Evolutionary conservation across 1,284 basidiomycete genomes (phyloP), one percentile per base, ranked within the genome.

Genomic region (Puccinia horiana): DNA sequence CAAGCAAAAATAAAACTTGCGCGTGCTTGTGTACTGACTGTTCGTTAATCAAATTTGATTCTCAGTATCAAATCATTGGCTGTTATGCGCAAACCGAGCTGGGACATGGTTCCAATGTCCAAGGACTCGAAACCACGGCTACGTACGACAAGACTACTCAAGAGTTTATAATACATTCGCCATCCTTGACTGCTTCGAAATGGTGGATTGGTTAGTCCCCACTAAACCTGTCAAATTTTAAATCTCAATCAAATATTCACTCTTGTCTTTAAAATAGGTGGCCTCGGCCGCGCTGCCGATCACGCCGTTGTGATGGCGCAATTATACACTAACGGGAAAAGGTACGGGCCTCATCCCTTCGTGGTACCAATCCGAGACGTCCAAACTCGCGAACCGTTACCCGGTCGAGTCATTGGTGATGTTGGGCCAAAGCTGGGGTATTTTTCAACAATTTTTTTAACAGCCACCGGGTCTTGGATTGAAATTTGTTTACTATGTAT

Each of bases 121-220:
- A 89, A 11, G 87, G 88, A 3, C 88, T 94, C 40, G 93, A 94
- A 87, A 94, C 93, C 0, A 93, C 91, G 0, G 92, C 93, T 6
- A 93, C 92, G 0, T 94, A 91, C 86, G 88, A 93, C 47, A 90
- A 90, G 0, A 89, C 89, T n/a, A 90, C 90, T 0, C 88, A 90
- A 82, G 91, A 92, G 85, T 94, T 94, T 84, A 90, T 92, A 79
- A 90, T 94, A 49, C 89, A 94, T 86, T 92, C 92, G 0, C 93
- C 93, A 0, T 92, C 91, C 0, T 85, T 93, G 67, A 93, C 92
- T 1, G 92, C 92, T 76, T 91, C 89, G 79, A 94, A 94, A 86
- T 94, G 93, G 93, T 94, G 93, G 93, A 90, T 92, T 83, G 56
- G 29, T 52, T 47, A 32, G 47, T 54, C 77, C 61, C 18, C 82